Evolutionary conservation across 345 rosid genomes (phyloP), one percentile per base, ranked within the genome.

Genomic region (Salix caprea): DNA sequence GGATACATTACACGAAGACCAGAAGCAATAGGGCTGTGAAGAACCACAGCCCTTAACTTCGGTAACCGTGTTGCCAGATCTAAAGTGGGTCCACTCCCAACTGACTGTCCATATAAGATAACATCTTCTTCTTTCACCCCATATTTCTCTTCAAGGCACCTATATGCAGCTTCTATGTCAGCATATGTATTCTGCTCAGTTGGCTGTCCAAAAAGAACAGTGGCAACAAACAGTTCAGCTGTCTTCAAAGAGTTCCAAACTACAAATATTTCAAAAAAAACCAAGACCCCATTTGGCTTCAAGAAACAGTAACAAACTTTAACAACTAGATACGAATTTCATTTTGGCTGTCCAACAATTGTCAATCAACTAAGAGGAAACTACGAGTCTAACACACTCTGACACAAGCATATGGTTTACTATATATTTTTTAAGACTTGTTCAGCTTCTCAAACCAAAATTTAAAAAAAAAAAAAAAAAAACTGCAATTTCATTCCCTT

Each of bases 1-100:
- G 99, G 95, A 79, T 90, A 93, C 92, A 95, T 85, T 70, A 95
- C 99, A 69, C 99, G 88, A 48, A 93, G 89, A 71, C 99, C 97
- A 18, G 99, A 93, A 39, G 91, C 82, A 79, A 95, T 93, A 0
- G 99, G 94, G 77, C 97, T 95, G 83, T 95, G 99, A 66, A 95
- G 97, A 84, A 95, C 92, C 77, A 95, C 99, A 0, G 99, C 97
- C 82, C 97, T 88, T 65, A 93, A 76, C 50, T 84, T 88, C 2
- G 86, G 89, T 76, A 95, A 90, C 54, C 84, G 86, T 52, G 90
- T 79, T 80, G 99, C 96, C 77, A 95, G 77, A 73, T 95, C 97
- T 77, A 93, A 85, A 76, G 97, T 91, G 46, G 99, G 97, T 28
- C 99, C 99, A 75, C 97, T 94, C 62, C 97, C 97, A 48, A 94